Evolutionary conservation across 2,329 filamentous ascomycete genomes (phyloP).

Genomic region (Acephala macrosclerotiorum): DNA sequence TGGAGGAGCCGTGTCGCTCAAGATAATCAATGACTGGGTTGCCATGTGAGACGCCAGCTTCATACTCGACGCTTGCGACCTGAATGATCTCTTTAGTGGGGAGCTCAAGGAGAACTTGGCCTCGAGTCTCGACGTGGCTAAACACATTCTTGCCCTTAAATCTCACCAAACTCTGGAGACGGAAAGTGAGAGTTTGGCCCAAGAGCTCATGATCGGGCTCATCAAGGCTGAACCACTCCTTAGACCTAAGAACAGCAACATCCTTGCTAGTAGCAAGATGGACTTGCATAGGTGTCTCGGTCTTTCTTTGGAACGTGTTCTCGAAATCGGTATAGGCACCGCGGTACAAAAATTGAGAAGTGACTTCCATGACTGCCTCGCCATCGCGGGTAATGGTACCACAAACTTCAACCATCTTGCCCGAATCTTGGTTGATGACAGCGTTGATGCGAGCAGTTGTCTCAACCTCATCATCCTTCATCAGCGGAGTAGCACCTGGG

Average conservation of each 20-base stretch:
- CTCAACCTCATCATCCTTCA: slow-evolving; percentile 92
- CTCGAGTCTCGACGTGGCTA: slow-evolving; percentile 89
- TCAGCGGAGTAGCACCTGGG: slow-evolving; percentile 90
- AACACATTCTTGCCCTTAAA: slow-evolving; percentile 97
- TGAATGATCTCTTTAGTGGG: slow-evolving; percentile 98
- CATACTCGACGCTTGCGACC: slow-evolving; percentile 96
- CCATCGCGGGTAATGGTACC: slow-evolving; percentile 90
- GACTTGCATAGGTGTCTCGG: slow-evolving; percentile 93
- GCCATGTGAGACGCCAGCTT: slow-evolving; percentile 87
- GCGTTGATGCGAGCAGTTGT: slow-evolving; percentile 97
- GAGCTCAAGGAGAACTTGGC: slow-evolving; percentile 91
- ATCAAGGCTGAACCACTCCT: slow-evolving; percentile 95
- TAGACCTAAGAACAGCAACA: slow-evolving; percentile 90
- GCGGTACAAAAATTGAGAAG: slow-evolving; percentile 96
- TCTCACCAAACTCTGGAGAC: slow-evolving; percentile 86
- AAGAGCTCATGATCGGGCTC: slow-evolving; percentile 88
- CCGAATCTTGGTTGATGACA: slow-evolving; percentile 96
- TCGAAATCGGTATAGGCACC: slow-evolving; percentile 92
- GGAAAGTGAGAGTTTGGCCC: slow-evolving; percentile 94
- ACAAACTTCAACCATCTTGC: slow-evolving; percentile 99
- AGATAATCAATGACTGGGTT: slow-evolving; percentile 98
- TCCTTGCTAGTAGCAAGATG: slow-evolving; percentile 89
- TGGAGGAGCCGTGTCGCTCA: slow-evolving; percentile 85
- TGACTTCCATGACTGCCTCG: slow-evolving; percentile 94
- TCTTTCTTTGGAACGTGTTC: slow-evolving; percentile 98